phyloP scores from a whole-genome alignment of 1,284 basidiomycete genomes.

The Neolentinus lepideus region DNA sequence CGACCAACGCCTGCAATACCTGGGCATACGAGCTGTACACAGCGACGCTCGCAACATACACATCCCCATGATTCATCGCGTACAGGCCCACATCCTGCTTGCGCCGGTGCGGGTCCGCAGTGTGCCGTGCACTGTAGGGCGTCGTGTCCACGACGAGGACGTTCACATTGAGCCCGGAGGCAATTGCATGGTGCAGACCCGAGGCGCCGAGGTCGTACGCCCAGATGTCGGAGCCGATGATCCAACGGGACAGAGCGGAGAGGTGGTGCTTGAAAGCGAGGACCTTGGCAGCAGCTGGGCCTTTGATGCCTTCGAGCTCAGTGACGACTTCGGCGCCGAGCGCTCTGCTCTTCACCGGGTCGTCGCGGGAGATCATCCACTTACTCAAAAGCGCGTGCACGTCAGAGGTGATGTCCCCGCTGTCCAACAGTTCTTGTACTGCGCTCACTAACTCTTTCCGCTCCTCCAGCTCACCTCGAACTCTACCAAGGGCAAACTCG shows the following conservation, averaged over 20 bases:
- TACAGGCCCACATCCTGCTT: slow-evolving; percentile 95
- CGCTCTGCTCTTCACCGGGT: slow-evolving; percentile 46
- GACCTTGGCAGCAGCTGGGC: slow-evolving; percentile 45
- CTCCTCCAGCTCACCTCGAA: slow-evolving; percentile 75
- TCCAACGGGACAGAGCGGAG: slow-evolving; percentile 77
- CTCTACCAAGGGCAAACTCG: slow-evolving; percentile 90
- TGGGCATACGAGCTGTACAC: slow-evolving; percentile 95
- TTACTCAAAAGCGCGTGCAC: slow-evolving; percentile 69
- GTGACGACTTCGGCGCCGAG: slow-evolving; percentile 57
- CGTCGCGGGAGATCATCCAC: slow-evolving; percentile 72
- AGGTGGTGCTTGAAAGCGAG: slow-evolving; percentile 59
- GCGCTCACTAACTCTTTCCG: slow-evolving; percentile 57
- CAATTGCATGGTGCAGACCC: slow-evolving; percentile 90
- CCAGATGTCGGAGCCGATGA: slow-evolving; percentile 97
- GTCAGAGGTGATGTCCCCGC: slow-evolving; percentile 39
- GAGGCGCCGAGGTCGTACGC: slow-evolving; percentile 96
- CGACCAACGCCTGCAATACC: slow-evolving; percentile 87
- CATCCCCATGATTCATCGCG: slow-evolving; percentile 97
- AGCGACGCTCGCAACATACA: slow-evolving; percentile 93
- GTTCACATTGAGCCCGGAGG: slow-evolving; percentile 89
- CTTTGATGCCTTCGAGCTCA: slow-evolving; percentile 40
- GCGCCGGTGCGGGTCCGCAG: slow-evolving; percentile 63
- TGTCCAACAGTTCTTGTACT: slow-evolving; percentile 54
- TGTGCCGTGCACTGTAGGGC: slow-evolving; percentile 76
- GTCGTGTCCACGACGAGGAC: slow-evolving; percentile 93